Evolutionary conservation across 2,329 filamentous ascomycete genomes (phyloP).

Genomic region (Onygenales sp.): DNA sequence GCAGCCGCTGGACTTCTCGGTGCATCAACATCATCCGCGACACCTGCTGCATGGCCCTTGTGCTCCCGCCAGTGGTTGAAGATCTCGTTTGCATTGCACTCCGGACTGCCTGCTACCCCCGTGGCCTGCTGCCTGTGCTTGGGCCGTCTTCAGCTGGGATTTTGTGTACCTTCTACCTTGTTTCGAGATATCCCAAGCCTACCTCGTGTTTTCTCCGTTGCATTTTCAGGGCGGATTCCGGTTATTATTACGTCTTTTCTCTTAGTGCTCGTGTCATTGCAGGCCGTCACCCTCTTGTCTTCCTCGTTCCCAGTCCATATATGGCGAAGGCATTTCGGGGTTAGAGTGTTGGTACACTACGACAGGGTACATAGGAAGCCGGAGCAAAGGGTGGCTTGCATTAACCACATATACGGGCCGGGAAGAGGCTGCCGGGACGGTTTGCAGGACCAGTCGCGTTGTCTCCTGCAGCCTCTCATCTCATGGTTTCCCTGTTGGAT

Average conservation of each 20-base stretch:
- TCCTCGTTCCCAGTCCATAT: no score
- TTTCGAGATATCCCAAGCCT: background rate
- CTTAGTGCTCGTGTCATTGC: no score
- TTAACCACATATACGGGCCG: no score
- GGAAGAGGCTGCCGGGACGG: no score
- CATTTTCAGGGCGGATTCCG: no score
- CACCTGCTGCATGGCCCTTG: background rate
- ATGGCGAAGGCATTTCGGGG: no score
- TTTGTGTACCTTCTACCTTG: background rate
- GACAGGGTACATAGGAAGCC: no score
- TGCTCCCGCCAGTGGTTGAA: background rate
- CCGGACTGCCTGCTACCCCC: background rate
- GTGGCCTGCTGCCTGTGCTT: background rate
- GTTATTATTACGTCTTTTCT: no score
- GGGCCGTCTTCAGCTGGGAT: background rate
- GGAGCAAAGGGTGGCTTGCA: no score
- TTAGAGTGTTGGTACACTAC: no score
- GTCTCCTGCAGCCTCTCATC: background rate
- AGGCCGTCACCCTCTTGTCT: no score
- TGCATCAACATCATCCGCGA: background rate
- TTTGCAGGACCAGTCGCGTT: background rate
- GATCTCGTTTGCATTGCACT: background rate
- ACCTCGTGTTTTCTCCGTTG: background rate
- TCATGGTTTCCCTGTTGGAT: background rate
- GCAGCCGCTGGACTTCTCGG: background rate